Base-by-base conservation (phyloP, 768 basidiomycete species). In the Pleurotus citrinopileatus region DNA sequence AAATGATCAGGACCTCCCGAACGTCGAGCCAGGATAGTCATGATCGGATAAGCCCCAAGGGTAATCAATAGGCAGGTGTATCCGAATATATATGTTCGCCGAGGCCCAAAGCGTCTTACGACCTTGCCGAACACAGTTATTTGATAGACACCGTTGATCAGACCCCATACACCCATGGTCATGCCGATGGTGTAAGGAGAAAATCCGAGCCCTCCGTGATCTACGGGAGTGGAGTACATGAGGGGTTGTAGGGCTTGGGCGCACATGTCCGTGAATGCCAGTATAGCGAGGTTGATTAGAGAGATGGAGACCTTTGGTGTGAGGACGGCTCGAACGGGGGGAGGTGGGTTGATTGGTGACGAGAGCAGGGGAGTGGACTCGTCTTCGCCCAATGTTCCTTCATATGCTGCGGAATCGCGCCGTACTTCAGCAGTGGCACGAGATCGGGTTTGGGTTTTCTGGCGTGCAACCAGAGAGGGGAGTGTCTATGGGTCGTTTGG, bases 211-310 rank as follows among this genome's bases (percentile, higher is more conserved):
- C 89, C 89, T 23, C 89, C 89, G 17, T 83, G 76, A 13, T 73
- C 72, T 40, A 83, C 67, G 1, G 89, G 86, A 54, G 86, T 89
- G 15, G 86, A 78, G 44, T 83, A 73, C 66, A 89, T 89, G 7
- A 89, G 67, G 1, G 90, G 89, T 8, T 87, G 75, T 3, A 91
- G 65, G 3, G 84, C 78, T 50, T 63, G 63, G 37, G 73, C 59
- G 6, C 67, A 65, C 42, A 89, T 85, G 54, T 87, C 52, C 13
- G 42, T 28, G 38, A 53, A 53, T 23, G 52, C 38, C 8, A 53
- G 38, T 6, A 53, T 20, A 10, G 38, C 52, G 3, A 42, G 36
- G 52, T 53, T 53, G 38, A 53, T 27, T 9, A 42, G 19, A 13
- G 42, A 17, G 38, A 43, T 27, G 52, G 17, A 7, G 22, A 53